Evolutionary conservation across 2,329 filamentous ascomycete genomes (phyloP).

Genomic region (Neopestalotiopsis sp.): DNA sequence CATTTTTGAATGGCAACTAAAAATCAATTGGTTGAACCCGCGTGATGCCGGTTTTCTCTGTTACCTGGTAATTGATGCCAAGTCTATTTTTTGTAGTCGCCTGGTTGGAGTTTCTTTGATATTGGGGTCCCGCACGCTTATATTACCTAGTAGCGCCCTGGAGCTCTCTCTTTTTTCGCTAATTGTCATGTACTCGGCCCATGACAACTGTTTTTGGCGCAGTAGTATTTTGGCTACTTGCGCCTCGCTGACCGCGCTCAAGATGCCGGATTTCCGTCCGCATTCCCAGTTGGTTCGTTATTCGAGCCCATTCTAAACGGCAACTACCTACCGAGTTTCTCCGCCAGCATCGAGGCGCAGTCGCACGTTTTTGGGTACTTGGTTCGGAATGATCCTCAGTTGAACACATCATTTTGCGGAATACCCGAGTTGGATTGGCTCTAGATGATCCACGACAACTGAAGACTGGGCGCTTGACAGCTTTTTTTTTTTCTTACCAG

Average conservation of each 20-base stretch:
- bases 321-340: conserved; percentile 4
- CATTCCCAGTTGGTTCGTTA: background rate
- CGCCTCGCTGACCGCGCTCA: background rate
- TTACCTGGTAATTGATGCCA: background rate
- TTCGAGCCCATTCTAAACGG: background rate
- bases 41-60: background rate
- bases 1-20: background rate
- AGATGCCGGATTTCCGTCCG: conserved; percentile 6
- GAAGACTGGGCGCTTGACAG: background rate
- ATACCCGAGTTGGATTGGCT: background rate
- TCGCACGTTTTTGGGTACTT: background rate
- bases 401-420: background rate
- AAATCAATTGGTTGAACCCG: background rate
- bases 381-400: background rate
- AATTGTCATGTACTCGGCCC: background rate
- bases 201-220: background rate
- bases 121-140: background rate
- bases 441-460: conserved; percentile 3
- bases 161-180: background rate
- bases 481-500: background rate
- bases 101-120: background rate
- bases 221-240: background rate
- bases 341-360: conserved; percentile 1
- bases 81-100: background rate
- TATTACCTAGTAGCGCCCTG: background rate